phyloP scores from a whole-genome alignment of 352 stramenopile genomes.

The Pythium oligandrum region DNA sequence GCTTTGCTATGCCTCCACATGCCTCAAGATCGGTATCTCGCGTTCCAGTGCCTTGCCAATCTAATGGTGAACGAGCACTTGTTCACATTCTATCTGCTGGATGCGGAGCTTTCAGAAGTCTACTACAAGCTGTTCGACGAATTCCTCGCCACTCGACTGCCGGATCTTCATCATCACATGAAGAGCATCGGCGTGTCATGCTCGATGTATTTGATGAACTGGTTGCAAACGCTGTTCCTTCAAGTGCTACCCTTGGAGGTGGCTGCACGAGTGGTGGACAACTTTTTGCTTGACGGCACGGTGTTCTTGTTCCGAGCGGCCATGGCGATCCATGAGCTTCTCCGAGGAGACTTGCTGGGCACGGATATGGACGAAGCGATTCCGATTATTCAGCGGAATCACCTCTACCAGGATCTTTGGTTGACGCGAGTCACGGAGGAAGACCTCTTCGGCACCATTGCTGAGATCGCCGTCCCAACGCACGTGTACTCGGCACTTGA shows the following conservation, averaged over 20 bases:
- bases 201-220: conserved; percentile 88
- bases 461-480: conserved; percentile 53
- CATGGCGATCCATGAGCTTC: conserved; percentile 76
- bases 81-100: conserved; percentile 86
- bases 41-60: conserved; percentile 85
- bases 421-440: conserved; percentile 52
- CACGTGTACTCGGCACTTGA: conserved; percentile 69
- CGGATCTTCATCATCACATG: conserved; percentile 52
- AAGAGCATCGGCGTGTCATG: conserved; percentile 47
- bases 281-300: conserved; percentile 82
- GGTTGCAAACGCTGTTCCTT: conserved; percentile 83
- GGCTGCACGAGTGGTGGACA: conserved; percentile 72
- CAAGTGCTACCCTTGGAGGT: conserved; percentile 78
- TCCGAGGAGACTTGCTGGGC: conserved; percentile 42
- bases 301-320: conserved; percentile 79
- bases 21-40: conserved; percentile 69
- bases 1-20: conserved; percentile 85
- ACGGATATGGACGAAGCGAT: conserved; percentile 74
- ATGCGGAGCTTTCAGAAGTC: conserved; percentile 66
- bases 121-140: conserved; percentile 84
- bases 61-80: conserved; percentile 86
- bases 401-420: conserved; percentile 63
- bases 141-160: conserved; percentile 46
- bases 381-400: conserved; percentile 66
- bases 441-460: conserved; percentile 61